These are phyloP conservation scores for Monosporascus sp. DNA, from an alignment of 2,329 filamentous ascomycete genomes.

Conservation along the genomic window DNA sequence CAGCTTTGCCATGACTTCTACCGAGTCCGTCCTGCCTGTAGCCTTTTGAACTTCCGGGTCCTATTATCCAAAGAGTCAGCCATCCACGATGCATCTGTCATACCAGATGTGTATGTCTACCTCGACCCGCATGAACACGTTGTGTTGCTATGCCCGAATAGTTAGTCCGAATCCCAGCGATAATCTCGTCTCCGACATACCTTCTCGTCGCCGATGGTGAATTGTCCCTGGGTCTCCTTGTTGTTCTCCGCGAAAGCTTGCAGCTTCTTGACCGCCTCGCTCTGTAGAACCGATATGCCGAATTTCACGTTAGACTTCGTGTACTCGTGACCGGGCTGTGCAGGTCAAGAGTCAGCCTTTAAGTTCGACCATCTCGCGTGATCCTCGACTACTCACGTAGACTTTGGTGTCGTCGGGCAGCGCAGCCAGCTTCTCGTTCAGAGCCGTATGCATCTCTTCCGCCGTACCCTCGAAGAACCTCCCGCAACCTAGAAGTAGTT, in stretches of 20 bases:
- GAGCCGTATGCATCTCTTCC: slow-evolving; percentile 83
- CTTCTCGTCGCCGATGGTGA: slow-evolving; percentile 97
- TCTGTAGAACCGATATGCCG: slow-evolving; percentile 67
- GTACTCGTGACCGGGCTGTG: slow-evolving; percentile 89
- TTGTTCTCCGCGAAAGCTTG: slow-evolving; percentile 72
- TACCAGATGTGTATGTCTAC: slow-evolving; percentile 38
- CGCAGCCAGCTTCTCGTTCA: slow-evolving; percentile 77
- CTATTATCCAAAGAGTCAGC: slow-evolving; percentile 31
- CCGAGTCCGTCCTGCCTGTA: slow-evolving; percentile 72
- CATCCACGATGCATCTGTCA: slow-evolving; percentile 4
- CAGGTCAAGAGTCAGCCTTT: slow-evolving; percentile 1
- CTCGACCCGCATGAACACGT: slow-evolving; percentile 89
- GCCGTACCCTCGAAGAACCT: slow-evolving; percentile 92
- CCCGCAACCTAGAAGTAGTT: slow-evolving; percentile 63
- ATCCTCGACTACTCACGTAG: slow-evolving; percentile 55
- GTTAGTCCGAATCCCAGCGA: slow-evolving; percentile 2
- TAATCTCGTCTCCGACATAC: slow-evolving; percentile 35
- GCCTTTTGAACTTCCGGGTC: slow-evolving; percentile 80
- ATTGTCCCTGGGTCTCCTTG: slow-evolving; percentile 86
- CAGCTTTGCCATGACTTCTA: slow-evolving; percentile 79
- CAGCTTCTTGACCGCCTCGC: slow-evolving; percentile 70
- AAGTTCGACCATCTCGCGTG: too few species aligned
- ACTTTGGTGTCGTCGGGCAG: slow-evolving; percentile 89
- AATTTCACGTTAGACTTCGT: slow-evolving; percentile 97
- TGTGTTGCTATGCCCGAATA: slow-evolving; percentile 60